These are phyloP conservation scores for Candida arabinofermentans DNA, from an alignment of 805 yeast genomes.

Conservation along the genomic window DNA sequence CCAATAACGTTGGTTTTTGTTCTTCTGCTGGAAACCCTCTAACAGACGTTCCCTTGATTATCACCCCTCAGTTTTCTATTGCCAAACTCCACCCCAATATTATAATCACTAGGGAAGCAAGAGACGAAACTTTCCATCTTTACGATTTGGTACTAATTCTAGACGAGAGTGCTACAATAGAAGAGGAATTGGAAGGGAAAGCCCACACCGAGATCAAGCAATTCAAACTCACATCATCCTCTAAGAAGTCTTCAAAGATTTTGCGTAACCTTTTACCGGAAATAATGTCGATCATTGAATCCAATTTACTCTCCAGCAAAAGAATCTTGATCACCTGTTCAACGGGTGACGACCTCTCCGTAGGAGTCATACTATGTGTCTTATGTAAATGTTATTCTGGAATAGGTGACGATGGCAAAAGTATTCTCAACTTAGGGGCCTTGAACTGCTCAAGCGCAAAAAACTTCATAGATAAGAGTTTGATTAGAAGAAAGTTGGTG, in stretches of 20 bases:
- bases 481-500: slow-evolving; percentile 48
- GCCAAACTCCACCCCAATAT: slow-evolving; percentile 18
- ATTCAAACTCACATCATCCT: slow-evolving; percentile 20
- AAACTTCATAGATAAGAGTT: slow-evolving; percentile 15
- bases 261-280: slow-evolving; percentile 46
- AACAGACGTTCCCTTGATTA: neutral
- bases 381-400: slow-evolving; percentile 40
- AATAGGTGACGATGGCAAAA: slow-evolving; percentile 17
- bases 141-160: neutral
- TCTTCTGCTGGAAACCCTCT: neutral
- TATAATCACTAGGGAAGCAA: neutral
- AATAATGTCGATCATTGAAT: slow-evolving; percentile 32
- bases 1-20: neutral
- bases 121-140: neutral
- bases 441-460: too few relatives aligned
- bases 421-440: too few relatives aligned
- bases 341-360: slow-evolving; percentile 61
- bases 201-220: slow-evolving; percentile 10
- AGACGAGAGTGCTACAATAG: neutral
- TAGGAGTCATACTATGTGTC: slow-evolving; percentile 52
- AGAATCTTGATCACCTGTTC: slow-evolving; percentile 51
- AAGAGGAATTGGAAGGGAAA: neutral
- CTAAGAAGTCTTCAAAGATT: slow-evolving; percentile 65
- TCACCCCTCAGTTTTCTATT: slow-evolving; percentile 12
- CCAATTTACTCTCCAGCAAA: slow-evolving; percentile 2